phyloP scores from a whole-genome alignment of 495 filamentous ascomycete species.

The Penicillium parvum region DNA sequence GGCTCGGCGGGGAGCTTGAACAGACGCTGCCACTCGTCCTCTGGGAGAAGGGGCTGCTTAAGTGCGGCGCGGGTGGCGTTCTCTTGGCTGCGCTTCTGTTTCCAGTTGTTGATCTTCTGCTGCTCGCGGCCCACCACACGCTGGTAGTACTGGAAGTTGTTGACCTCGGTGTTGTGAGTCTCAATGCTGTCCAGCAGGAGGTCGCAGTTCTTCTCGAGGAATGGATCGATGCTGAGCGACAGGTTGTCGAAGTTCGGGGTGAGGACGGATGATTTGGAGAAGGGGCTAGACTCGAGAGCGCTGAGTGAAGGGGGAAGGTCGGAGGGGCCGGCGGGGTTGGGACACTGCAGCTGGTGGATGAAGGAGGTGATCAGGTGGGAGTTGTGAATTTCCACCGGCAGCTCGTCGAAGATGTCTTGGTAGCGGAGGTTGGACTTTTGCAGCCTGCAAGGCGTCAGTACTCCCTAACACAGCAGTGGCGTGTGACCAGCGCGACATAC shows the following conservation, averaged over 20 bases:
- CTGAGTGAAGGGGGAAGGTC: slow-evolving; percentile 71
- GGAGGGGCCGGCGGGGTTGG: slow-evolving; percentile 55
- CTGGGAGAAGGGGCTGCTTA: slow-evolving; percentile 84
- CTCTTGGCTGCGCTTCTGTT: slow-evolving; percentile 91
- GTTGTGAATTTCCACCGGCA: slow-evolving; percentile 92
- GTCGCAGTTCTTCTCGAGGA: slow-evolving; percentile 97
- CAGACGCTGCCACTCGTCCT: slow-evolving; percentile 96
- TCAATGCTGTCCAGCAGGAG: slow-evolving; percentile 94
- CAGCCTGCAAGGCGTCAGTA: slow-evolving; percentile 51
- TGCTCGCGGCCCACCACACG: slow-evolving; percentile 93
- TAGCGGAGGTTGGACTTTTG: slow-evolving; percentile 90
- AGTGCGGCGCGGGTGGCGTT: slow-evolving; percentile 77
- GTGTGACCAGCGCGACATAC: slow-evolving; percentile 44
- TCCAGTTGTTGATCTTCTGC: slow-evolving; percentile 92
- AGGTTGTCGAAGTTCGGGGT: slow-evolving; percentile 84
- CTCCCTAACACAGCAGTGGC: slow-evolving; percentile 1
- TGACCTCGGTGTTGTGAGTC: slow-evolving; percentile 94
- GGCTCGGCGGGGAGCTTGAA: slow-evolving; percentile 97
- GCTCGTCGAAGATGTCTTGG: slow-evolving; percentile 88
- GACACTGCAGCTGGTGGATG: slow-evolving; percentile 77
- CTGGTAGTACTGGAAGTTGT: slow-evolving; percentile 99
- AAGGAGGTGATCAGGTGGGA: slow-evolving; percentile 94
- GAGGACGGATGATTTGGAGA: slow-evolving; percentile 53
- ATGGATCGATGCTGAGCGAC: slow-evolving; percentile 92
- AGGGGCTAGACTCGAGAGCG: slow-evolving; percentile 56